Evolutionary conservation across 2,329 filamentous ascomycete genomes (phyloP), one percentile per base, ranked within the genome.

Genomic region (Neonectria neomacrospora): DNA sequence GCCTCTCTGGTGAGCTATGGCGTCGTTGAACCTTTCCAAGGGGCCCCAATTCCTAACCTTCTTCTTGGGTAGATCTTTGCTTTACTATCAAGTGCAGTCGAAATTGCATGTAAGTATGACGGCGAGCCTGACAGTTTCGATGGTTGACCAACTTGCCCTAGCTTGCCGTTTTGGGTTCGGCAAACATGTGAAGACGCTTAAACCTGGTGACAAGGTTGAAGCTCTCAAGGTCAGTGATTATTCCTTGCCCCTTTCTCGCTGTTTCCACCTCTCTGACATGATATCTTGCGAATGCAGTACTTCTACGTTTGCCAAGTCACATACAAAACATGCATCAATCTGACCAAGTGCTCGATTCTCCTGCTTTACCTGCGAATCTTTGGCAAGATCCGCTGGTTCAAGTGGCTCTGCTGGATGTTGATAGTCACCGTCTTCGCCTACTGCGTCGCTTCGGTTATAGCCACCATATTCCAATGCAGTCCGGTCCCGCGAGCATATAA

Each of bases 401-500:
- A 72, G 18, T 73, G 67, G 51, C 54, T 71, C 4, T 69, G 70
- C 10, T 75, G 69, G 66, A 65, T 66, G 12, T 54, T 76, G 16
- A 65, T 74, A 22, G 61, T 59, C 22, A 65, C 63, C 45, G 68
- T 77, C 26, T 65, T 67, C 34, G 34, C 71, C n/a, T 72, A 74
- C 42, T 67, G 68, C 54, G 41, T 74, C 42, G 71, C 71, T 18
- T 77, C 76, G 14, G 69, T 73, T n/a, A 54, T 67, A 47, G 68
- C 64, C 57, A 71, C 67, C 8, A 67, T 76, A 30, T 74, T 71
- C 67, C 68, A 77, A 64, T 73, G 74, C 67, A 57, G 58, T 32
- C 73, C 69, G 63, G 73, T 86, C 26, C 59, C 69, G 1, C 75
- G 77, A 18, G 78, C 80, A 2, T 85, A 80, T 77, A 74, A 83